Evolutionary conservation across 75 land plant genomes (phyloP).

Genomic region (Gnetum montanum): DNA sequence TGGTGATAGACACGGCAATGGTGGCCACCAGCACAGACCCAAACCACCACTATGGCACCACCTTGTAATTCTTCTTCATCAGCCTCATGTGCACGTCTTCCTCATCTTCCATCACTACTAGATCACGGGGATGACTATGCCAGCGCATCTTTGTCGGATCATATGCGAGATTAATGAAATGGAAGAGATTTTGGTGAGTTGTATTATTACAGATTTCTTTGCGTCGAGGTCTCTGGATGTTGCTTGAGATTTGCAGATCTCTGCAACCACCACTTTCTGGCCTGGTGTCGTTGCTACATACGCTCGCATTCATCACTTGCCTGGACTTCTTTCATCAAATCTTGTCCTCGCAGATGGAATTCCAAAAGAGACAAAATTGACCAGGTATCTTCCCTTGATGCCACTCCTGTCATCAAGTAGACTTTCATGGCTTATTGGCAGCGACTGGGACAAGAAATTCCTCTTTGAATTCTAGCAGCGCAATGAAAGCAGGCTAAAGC

Average conservation of each 20-base stretch:
- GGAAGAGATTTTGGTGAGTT: slow-evolving; percentile 1
- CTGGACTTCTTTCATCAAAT: no score
- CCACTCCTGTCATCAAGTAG: no score
- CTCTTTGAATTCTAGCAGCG: no score
- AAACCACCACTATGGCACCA: slow-evolving; percentile 46
- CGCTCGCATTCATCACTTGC: slow-evolving; percentile 1
- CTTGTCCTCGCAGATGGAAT: no score
- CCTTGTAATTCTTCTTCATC: slow-evolving; percentile 47
- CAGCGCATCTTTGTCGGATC: not conserved
- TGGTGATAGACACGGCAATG: slow-evolving; percentile 17
- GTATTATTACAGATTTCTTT: slow-evolving; percentile 5
- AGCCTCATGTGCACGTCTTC: slow-evolving; percentile 54
- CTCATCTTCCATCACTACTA: slow-evolving; percentile 1
- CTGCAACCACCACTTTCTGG: slow-evolving; percentile 3
- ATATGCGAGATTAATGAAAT: not conserved
- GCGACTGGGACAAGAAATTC: no score
- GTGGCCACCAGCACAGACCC: slow-evolving; percentile 8
- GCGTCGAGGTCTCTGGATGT: slow-evolving; percentile 5
- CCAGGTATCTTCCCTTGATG: no score
- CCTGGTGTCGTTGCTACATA: slow-evolving; percentile 2
- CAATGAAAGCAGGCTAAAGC: no score
- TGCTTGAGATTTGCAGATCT: not conserved
- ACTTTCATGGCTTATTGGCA: no score
- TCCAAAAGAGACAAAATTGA: no score
- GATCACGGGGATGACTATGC: slow-evolving; percentile 1